Evolutionary conservation across 2,329 filamentous ascomycete genomes (phyloP).

Genomic region (Botrytis pseudocinerea): DNA sequence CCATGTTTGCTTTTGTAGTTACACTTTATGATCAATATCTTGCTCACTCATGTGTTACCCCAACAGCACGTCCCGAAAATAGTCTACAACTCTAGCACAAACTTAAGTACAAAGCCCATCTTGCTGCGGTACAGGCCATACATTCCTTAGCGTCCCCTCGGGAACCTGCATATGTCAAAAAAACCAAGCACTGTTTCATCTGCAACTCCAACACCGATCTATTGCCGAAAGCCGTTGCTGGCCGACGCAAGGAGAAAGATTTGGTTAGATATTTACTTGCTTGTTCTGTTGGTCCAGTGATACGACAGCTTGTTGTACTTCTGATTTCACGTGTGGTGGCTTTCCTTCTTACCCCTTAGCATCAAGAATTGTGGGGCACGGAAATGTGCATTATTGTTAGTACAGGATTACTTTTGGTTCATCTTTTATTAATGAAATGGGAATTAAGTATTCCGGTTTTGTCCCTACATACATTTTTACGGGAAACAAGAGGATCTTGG

Average conservation of each 20-base stretch:
- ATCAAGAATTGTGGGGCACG: constrained; percentile 7
- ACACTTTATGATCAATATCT: constrained; percentile 15
- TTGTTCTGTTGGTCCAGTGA: constrained; percentile 13
- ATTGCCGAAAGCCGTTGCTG: constrained; percentile 21
- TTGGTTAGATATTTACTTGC: background rate
- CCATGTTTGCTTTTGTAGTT: constrained; percentile 12
- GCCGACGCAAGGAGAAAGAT: constrained; percentile 19
- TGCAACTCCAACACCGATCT: constrained; percentile 19
- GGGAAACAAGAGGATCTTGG: constrained; percentile 5
- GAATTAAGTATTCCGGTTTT: background rate
- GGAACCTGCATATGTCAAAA: constrained; percentile 25
- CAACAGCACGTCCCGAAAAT: constrained; percentile 1
- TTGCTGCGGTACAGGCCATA: constrained; percentile 4
- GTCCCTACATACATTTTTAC: background rate
- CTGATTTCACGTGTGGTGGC: constrained; percentile 16
- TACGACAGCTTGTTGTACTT: constrained; percentile 11
- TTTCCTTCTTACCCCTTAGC: constrained; percentile 11
- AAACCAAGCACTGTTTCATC: constrained; percentile 14
- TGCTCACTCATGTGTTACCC: constrained; percentile 15
- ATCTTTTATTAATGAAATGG: background rate
- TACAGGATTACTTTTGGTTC: background rate
- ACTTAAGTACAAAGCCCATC: background rate
- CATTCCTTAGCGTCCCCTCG: constrained; percentile 20
- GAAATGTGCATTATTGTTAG: constrained; percentile 10
- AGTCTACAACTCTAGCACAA: background rate